Base-by-base conservation (phyloP, 306 rosid species). In the Cucumis cinereus region DNA sequence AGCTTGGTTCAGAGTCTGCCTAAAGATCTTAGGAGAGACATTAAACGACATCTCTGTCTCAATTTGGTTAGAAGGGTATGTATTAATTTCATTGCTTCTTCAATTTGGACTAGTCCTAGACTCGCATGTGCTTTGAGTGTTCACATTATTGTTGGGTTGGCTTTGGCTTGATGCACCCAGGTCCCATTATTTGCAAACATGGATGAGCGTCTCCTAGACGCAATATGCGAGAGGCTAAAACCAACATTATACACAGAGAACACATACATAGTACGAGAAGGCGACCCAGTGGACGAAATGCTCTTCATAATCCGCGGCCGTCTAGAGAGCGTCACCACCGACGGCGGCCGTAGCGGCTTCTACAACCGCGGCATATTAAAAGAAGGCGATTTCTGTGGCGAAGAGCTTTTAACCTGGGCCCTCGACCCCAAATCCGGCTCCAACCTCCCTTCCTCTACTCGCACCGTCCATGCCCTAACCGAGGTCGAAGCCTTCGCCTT, bases 401-500 rank as follows among this genome's bases (percentile, higher is more conserved):
- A 93, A 80, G 97, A 91, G 89, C 88, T 93, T 8, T 81, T 93
- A 30, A 93, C 98, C 28, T 91, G 98, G 98, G 97, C 98, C 24
- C 16, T 93, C 74, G 97, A 93, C 77, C 97, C 94, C 0, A 91
- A 90, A 85, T 82, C 92, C 14, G 87, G 87, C 6, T 79, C 94
- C 26, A 93, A 83, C 82, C 85, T 91, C 72, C 98, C 98, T 24
- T 88, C 90, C n/a, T 93, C 98, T 14, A 93, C 98, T 10, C 71
- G 97, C 55, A 93, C 97, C 9, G 97, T 93, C 68, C 84, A 84
- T 67, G 92, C 98, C 17, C 52, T 93, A 47, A 88, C 88, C 43
- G 96, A 93, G 83, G 98, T 93, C 10, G 98, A 93, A 81, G 97
- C 94, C 53, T 93, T 93, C 82, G 94, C 98, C 33, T 86, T 93